A percentile compares a stretch with the other conserved stretches of the same genome.
These are phyloP conservation scores for Chlamydomonas sp. DNA, from an alignment of 139 green algal genomes.

Conservation along the genomic window DNA sequence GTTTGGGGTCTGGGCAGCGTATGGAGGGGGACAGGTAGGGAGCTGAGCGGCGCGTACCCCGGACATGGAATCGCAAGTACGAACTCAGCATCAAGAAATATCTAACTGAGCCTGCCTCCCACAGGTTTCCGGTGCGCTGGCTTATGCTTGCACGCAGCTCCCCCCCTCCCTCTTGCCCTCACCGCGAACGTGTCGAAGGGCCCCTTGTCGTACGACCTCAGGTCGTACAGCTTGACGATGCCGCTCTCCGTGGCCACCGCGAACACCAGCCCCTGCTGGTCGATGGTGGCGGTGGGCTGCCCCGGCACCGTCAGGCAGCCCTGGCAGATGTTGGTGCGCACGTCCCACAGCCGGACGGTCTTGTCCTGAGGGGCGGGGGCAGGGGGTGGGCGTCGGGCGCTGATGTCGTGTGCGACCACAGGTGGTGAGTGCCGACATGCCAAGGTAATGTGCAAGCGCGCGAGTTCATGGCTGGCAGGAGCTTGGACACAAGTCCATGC, in stretches of 20 bases:
- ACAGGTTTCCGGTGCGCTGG: background rate
- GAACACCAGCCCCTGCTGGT: constrained; percentile 92
- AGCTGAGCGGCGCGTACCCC: too few species aligned
- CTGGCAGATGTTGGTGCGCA: constrained; percentile 80
- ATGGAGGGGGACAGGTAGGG: too few species aligned
- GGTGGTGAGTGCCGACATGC: too few species aligned
- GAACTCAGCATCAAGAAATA: background rate
- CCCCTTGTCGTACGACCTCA: constrained; percentile 78
- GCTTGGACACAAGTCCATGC: too few species aligned
- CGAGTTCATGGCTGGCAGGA: too few species aligned
- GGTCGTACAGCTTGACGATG: constrained; percentile 90
- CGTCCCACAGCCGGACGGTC: constrained; percentile 90
- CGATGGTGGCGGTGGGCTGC: constrained; percentile 70
- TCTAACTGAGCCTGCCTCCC: background rate
- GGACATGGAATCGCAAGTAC: too few species aligned
- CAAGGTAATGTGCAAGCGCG: too few species aligned
- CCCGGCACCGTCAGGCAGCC: constrained; percentile 59
- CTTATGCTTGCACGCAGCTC: background rate
- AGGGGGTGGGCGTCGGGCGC: too few species aligned
- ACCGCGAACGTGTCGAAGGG: constrained; percentile 89
- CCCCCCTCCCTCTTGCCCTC: background rate
- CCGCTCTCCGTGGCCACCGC: constrained; percentile 79
- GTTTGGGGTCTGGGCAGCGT: too few species aligned
- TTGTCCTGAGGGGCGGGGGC: constrained; percentile 65
- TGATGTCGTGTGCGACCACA: too few species aligned